Evolutionary conservation across 1,284 basidiomycete genomes (phyloP).

Genomic region (Ceratobasidium papillatum): DNA sequence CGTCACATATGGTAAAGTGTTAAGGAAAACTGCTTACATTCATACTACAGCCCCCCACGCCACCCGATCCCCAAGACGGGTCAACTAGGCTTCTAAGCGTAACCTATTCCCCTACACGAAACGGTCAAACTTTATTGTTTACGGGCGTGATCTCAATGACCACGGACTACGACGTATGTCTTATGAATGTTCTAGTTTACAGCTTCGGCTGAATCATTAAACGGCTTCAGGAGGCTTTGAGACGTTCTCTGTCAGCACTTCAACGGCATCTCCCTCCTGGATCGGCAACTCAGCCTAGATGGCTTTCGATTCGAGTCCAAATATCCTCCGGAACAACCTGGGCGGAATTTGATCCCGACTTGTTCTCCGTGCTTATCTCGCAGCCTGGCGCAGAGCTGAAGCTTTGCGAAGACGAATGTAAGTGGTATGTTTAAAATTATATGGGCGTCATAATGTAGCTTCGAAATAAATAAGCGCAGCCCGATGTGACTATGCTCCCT

Average conservation of each 20-base stretch:
- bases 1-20: neutral
- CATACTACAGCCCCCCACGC: neutral
- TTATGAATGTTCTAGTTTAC: too few relatives aligned
- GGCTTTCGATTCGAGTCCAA: neutral
- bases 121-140: neutral
- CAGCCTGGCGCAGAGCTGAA: neutral
- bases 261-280: conserved; percentile 5
- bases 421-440: neutral
- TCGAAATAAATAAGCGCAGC: neutral
- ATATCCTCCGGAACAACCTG: neutral
- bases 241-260: neutral
- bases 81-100: neutral
- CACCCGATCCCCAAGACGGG: neutral
- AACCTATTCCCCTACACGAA: neutral
- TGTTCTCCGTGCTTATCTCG: neutral
- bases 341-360: conserved; percentile 8
- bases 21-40: neutral
- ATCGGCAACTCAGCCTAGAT: neutral
- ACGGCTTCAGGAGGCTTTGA: neutral
- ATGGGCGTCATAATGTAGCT: too few relatives aligned
- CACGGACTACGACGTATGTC: conserved; percentile 14
- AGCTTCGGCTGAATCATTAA: neutral
- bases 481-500: conserved; percentile 11
- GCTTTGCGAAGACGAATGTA: conserved; percentile 1
- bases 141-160: conserved; percentile 13